Conservation (phyloP, 2,329 filamentous ascomycete species). For the Xylariales sp. region DNA sequence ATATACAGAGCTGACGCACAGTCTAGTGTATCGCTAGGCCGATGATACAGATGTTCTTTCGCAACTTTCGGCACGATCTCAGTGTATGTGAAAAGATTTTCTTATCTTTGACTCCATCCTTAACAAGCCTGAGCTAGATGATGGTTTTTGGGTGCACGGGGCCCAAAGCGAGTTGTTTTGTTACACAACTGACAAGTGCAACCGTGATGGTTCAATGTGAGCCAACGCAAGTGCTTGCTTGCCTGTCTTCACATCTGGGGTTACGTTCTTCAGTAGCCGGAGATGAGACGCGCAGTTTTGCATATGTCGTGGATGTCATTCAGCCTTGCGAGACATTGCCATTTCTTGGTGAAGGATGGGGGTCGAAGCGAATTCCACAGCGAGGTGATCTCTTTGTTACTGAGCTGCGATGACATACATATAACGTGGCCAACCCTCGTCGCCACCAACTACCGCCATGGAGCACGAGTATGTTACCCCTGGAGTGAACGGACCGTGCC, state of each 20-base stretch:
- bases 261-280: background rate
- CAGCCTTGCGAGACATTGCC: constrained; percentile 8
- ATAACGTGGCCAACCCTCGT: background rate
- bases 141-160: background rate
- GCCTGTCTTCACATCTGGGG: background rate
- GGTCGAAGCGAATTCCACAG: background rate
- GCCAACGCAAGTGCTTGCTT: too few species aligned
- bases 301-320: constrained; percentile 1
- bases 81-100: background rate
- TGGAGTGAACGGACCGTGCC: constrained; percentile 3
- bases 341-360: background rate
- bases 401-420: background rate
- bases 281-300: background rate
- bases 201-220: too few species aligned
- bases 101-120: too few species aligned
- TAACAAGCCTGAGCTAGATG: background rate
- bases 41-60: too few species aligned
- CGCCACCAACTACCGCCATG: background rate
- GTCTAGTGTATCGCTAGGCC: too few species aligned
- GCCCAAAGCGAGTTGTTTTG: background rate
- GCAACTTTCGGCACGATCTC: background rate
- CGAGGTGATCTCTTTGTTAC: background rate
- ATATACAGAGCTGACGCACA: too few species aligned
- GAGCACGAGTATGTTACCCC: background rate
- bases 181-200: too few species aligned